These are phyloP conservation scores for Epithemia pelagica DNA, from an alignment of 108 stramenopile genomes.

Conservation along the genomic window DNA sequence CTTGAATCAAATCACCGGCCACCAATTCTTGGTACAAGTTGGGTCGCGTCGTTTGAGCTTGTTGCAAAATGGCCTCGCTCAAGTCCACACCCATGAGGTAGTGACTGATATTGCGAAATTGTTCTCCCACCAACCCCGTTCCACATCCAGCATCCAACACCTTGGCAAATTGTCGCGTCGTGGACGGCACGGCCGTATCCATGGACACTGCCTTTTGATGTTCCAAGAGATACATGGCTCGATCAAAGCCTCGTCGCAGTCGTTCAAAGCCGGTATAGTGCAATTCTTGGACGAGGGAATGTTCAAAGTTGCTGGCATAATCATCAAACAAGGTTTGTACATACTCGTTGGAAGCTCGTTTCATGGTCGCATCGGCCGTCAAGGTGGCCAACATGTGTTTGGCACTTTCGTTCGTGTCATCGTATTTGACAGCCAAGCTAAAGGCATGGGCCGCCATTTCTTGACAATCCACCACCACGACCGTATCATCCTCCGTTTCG, in stretches of 20 bases:
- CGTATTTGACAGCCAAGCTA: conserved; percentile 40
- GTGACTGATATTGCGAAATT: conserved; percentile 63
- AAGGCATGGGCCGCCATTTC: conserved; percentile 61
- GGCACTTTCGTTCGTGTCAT: conserved; percentile 46
- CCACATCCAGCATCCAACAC: conserved; percentile 74
- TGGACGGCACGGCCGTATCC: not conserved
- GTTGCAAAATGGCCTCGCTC: conserved; percentile 49
- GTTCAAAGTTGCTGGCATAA: conserved; percentile 66
- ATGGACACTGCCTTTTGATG: conserved; percentile 13
- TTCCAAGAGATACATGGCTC: conserved; percentile 33
- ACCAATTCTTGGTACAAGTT: conserved; percentile 49
- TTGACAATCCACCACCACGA: conserved; percentile 32
- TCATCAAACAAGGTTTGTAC: conserved; percentile 59
- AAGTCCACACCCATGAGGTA: conserved; percentile 62
- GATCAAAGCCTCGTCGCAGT: conserved; percentile 53
- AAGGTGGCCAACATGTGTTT: conserved; percentile 65
- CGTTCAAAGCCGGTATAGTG: conserved; percentile 61
- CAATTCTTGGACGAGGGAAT: conserved; percentile 63
- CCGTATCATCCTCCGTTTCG: conserved; percentile 31
- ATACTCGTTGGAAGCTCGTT: conserved; percentile 52
- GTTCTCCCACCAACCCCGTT: conserved; percentile 68
- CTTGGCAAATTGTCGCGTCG: conserved; percentile 14
- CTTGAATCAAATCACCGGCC: conserved; percentile 50
- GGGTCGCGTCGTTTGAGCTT: conserved; percentile 51
- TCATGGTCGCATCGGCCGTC: conserved; percentile 79